Conservation (phyloP, 768 basidiomycete species). For the Psilocybe sp. region DNA sequence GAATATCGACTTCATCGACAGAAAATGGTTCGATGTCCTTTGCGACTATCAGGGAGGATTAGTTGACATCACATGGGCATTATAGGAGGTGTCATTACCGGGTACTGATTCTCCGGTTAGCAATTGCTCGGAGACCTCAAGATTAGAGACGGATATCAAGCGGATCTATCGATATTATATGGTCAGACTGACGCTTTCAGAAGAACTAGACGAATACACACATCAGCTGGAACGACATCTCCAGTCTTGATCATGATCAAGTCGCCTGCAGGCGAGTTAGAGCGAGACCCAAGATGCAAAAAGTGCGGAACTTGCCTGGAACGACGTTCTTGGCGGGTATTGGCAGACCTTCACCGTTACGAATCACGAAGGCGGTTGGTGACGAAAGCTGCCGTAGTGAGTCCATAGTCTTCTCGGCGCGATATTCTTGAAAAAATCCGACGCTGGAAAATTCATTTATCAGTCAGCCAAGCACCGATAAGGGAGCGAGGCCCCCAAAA, state of each 20-base stretch:
- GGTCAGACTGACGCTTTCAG: background rate
- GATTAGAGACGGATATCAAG: slow-evolving; percentile 41
- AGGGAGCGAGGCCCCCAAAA: background rate
- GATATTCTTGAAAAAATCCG: slow-evolving; percentile 46
- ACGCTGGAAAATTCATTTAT: slow-evolving; percentile 23
- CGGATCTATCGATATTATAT: slow-evolving; percentile 26
- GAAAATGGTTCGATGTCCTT: slow-evolving; percentile 34
- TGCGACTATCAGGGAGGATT: slow-evolving; percentile 21
- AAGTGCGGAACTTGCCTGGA: slow-evolving; percentile 23
- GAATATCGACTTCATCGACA: slow-evolving; percentile 28
- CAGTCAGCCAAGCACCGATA: background rate
- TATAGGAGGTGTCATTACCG: slow-evolving; percentile 19
- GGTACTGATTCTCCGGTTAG: slow-evolving; percentile 53
- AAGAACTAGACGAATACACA: slow-evolving; percentile 11
- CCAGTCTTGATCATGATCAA: slow-evolving; percentile 36
- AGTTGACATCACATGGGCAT: background rate
- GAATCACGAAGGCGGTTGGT: slow-evolving; percentile 42
- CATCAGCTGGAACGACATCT: slow-evolving; percentile 45
- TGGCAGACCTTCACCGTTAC: slow-evolving; percentile 35
- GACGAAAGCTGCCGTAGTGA: slow-evolving; percentile 45
- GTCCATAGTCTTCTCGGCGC: slow-evolving; percentile 50
- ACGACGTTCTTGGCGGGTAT: slow-evolving; percentile 42
- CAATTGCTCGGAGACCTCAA: slow-evolving; percentile 49
- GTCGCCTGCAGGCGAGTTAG: slow-evolving; percentile 25
- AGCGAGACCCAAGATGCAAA: background rate